These are phyloP conservation scores for Globisporangium uncinulatum DNA, from an alignment of 352 stramenopile genomes.

Conservation along the genomic window DNA sequence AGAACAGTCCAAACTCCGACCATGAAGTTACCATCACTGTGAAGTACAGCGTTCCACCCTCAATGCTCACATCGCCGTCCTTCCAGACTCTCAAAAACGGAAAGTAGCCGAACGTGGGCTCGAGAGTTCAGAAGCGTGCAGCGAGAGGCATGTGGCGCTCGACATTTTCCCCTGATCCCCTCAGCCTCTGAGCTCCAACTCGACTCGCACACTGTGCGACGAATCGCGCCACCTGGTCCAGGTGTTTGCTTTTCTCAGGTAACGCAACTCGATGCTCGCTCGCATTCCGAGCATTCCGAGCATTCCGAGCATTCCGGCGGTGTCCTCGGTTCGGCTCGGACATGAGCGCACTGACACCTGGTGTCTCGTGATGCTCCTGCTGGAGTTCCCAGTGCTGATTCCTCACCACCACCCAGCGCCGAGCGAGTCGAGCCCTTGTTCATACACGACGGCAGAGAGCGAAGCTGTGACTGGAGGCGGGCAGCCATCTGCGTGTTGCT, in stretches of 20 bases:
- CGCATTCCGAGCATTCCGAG: neutral
- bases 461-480: neutral
- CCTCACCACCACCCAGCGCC: neutral
- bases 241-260: neutral
- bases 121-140: too few relatives aligned
- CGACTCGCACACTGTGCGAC: neutral
- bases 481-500: too few relatives aligned
- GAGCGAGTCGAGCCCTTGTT: too few relatives aligned
- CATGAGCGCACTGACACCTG: neutral
- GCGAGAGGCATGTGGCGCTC: too few relatives aligned
- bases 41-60: too few relatives aligned
- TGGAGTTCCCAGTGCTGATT: neutral
- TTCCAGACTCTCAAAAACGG: too few relatives aligned
- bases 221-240: neutral
- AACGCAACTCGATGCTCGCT: neutral
- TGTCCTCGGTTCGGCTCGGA: neutral
- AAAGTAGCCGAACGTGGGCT: too few relatives aligned
- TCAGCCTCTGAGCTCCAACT: neutral
- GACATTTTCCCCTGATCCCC: too few relatives aligned
- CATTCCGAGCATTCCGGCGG: neutral
- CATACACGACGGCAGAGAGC: neutral
- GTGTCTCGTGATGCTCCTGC: neutral
- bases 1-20: too few relatives aligned
- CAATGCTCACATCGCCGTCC: too few relatives aligned
- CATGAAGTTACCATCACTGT: too few relatives aligned